Percentiles rank a stretch among this genome's conserved stretches.
phyloP scores from a whole-genome alignment of 192 early-diverging fungal species.

The Backusella circina region DNA sequence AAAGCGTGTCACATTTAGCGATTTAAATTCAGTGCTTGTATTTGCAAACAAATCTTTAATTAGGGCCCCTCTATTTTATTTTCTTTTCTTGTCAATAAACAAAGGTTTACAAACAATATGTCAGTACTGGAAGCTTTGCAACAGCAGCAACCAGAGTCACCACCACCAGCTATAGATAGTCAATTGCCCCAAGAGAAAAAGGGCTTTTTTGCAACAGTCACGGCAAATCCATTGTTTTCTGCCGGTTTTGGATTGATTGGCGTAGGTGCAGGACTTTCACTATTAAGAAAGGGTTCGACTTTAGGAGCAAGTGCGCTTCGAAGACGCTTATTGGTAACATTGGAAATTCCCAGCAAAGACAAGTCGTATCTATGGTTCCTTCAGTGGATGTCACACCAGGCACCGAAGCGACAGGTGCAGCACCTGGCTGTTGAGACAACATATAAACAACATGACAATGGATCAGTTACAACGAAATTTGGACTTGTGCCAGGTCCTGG shows the following conservation, averaged over 20 bases:
- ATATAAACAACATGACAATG: conserved; percentile 88
- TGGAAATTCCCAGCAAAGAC: conserved; percentile 95
- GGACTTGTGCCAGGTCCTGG: conserved; percentile 91
- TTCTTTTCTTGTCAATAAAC: neutral
- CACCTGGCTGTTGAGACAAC: conserved; percentile 86
- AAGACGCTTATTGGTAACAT: conserved; percentile 79
- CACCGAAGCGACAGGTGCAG: conserved; percentile 48
- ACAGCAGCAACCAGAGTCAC: neutral
- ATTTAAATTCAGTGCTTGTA: neutral
- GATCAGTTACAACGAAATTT: conserved; percentile 79
- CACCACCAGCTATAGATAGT: neutral
- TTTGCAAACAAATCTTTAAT: neutral
- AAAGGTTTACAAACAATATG: neutral
- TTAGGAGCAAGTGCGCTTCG: conserved; percentile 67
- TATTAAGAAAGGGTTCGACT: conserved; percentile 68
- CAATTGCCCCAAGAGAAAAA: neutral
- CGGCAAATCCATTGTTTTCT: conserved; percentile 89
- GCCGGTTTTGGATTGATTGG: conserved; percentile 93
- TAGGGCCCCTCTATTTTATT: neutral
- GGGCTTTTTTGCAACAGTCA: conserved; percentile 29
- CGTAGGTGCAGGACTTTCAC: conserved; percentile 76
- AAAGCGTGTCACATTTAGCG: neutral
- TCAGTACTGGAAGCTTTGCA: neutral
- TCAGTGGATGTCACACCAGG: conserved; percentile 81
- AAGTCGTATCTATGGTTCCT: conserved; percentile 92